A percentile compares a stretch with the other conserved stretches of the same genome.
Conservation (phyloP, 805 yeast species). For the Candida xiaguanensis region DNA sequence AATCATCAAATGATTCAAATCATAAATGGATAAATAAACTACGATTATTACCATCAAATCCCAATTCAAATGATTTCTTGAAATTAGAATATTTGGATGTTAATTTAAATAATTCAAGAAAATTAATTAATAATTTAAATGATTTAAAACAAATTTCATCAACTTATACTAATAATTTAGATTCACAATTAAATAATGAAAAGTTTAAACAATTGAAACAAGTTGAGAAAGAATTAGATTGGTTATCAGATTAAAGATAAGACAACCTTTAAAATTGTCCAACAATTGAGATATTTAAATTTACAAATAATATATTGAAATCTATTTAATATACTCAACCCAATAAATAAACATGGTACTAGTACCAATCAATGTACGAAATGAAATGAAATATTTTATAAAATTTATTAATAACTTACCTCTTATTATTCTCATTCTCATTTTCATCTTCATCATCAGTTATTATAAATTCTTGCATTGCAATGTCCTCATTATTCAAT, state of each 20-base stretch:
- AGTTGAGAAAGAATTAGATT: conserved; percentile 20
- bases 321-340: neutral
- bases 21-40: conserved; percentile 24
- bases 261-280: too few species aligned
- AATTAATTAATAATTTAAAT: conserved; percentile 22
- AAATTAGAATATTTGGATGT: conserved; percentile 35
- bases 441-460: conserved; percentile 21
- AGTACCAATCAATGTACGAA: neutral
- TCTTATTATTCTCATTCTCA: neutral
- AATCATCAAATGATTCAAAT: neutral
- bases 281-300: too few species aligned
- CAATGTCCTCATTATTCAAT: conserved; percentile 13
- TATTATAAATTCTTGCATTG: conserved; percentile 26
- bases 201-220: conserved; percentile 16
- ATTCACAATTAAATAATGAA: conserved; percentile 14
- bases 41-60: conserved; percentile 32
- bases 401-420: neutral
- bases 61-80: conserved; percentile 28
- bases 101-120: conserved; percentile 35
- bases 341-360: neutral
- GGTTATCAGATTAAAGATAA: conserved; percentile 14
- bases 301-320: neutral
- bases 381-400: too few species aligned
- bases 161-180: conserved; percentile 8
- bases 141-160: conserved; percentile 12